Evolutionary conservation across 2,329 filamentous ascomycete genomes (phyloP).

Genomic region (Nannizziopsis barbatae): DNA sequence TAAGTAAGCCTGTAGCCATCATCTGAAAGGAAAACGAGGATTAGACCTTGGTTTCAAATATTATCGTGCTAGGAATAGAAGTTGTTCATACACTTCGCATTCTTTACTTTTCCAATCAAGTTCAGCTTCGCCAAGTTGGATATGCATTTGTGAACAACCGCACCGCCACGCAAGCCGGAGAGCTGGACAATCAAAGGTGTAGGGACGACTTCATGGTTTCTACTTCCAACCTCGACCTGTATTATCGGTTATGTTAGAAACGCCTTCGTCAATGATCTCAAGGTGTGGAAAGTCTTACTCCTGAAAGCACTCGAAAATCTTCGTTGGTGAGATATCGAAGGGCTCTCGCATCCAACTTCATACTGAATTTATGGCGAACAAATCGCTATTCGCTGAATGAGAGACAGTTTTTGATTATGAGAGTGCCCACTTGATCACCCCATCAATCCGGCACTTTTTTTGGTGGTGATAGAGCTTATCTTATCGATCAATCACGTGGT

Average conservation of each 20-base stretch:
- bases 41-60: conserved; percentile 3
- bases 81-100: conserved; percentile 58
- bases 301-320: conserved; percentile 90
- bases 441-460: no score
- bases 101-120: conserved; percentile 84
- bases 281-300: conserved; percentile 47
- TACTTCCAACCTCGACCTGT: conserved; percentile 83
- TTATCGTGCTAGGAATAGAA: neutral
- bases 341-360: conserved; percentile 92
- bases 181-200: conserved; percentile 78
- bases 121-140: conserved; percentile 84
- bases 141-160: conserved; percentile 74
- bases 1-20: conserved; percentile 96
- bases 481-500: no score
- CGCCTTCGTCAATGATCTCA: neutral
- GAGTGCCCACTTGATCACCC: no score
- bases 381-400: no score
- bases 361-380: conserved; percentile 32
- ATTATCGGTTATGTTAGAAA: neutral
- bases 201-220: conserved; percentile 94
- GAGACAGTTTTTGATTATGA: no score
- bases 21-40: conserved; percentile 37
- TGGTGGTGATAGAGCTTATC: no score
- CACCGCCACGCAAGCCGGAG: conserved; percentile 64
- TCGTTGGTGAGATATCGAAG: conserved; percentile 85